A percentile compares a stretch with the other conserved stretches of the same genome.
Evolutionary conservation across 2,329 filamentous ascomycete species (phyloP).

Genomic region (Furcasterigmium sp.): DNA sequence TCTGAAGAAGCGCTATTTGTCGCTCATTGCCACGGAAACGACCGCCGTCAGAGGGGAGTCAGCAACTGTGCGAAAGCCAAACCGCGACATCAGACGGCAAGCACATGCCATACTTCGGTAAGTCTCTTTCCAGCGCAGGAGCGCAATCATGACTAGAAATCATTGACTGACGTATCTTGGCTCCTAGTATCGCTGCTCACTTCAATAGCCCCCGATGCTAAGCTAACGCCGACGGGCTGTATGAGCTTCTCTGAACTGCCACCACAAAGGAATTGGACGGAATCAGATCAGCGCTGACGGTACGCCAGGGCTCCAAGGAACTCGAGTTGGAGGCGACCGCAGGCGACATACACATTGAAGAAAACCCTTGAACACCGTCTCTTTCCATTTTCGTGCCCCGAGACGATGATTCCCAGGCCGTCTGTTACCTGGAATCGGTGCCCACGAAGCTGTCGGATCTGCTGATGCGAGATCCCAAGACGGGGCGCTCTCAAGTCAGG

Average conservation of each 20-base stretch:
- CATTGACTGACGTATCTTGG: neutral
- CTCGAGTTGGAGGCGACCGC: conserved; percentile 12
- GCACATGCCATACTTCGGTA: conserved; percentile 27
- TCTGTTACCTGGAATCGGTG: conserved; percentile 21
- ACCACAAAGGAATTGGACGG: conserved; percentile 21
- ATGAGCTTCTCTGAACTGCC: conserved; percentile 6
- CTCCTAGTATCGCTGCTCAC: conserved; percentile 1
- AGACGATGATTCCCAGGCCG: conserved; percentile 18
- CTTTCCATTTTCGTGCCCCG: conserved; percentile 26
- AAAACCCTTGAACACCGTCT: conserved; percentile 7
- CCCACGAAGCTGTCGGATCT: conserved; percentile 21
- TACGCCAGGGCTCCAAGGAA: conserved; percentile 19
- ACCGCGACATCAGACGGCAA: conserved; percentile 20
- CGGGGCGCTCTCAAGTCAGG: neutral
- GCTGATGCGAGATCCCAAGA: conserved; percentile 25
- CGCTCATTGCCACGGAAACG: conserved; percentile 23
- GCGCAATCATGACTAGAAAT: too few relatives aligned
- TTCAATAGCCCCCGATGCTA: conserved; percentile 1
- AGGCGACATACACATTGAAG: conserved; percentile 22
- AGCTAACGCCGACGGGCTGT: neutral
- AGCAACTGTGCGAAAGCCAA: conserved; percentile 13
- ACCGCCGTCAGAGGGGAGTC: conserved; percentile 17
- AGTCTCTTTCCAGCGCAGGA: conserved; percentile 2
- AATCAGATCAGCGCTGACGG: conserved; percentile 19
- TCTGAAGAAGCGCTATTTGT: conserved; percentile 25